Evolutionary conservation across 2,329 filamentous ascomycete species (phyloP).

Genomic region (Fusarium papillatum): DNA sequence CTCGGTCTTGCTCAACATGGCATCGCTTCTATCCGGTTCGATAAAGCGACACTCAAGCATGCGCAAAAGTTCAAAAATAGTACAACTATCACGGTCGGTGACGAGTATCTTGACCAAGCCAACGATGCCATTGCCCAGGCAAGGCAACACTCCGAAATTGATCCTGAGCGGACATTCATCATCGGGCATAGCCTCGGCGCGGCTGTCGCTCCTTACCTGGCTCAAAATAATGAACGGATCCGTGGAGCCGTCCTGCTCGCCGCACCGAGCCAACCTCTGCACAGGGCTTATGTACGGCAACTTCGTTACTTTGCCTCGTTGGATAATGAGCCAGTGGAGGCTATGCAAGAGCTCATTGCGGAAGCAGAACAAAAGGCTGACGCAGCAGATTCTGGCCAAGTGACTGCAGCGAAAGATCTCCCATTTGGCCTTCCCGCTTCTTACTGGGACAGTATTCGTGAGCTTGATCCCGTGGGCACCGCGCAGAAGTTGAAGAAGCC

Average conservation of each 20-base stretch:
- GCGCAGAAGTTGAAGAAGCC: neutral
- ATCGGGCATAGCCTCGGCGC: slow-evolving; percentile 12
- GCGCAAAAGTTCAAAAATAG: neutral
- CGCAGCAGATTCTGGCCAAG: neutral
- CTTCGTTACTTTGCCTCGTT: slow-evolving; percentile 15
- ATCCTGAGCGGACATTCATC: neutral
- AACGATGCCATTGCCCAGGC: neutral
- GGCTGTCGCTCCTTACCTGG: neutral
- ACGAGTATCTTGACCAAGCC: slow-evolving; percentile 12
- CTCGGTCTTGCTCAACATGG: neutral
- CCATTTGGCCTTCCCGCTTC: slow-evolving; percentile 6
- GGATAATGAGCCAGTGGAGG: neutral
- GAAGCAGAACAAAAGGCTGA: slow-evolving; percentile 2
- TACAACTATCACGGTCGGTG: neutral
- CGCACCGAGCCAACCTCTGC: neutral
- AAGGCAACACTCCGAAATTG: neutral
- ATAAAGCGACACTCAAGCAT: neutral
- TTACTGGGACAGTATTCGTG: slow-evolving; percentile 1
- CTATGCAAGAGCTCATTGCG: neutral
- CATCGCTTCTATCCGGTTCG: slow-evolving; percentile 4
- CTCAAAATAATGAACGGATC: neutral
- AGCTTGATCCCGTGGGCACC: neutral
- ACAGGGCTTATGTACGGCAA: neutral
- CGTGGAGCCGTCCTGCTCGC: neutral
- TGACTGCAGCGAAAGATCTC: neutral